phyloP scores from a whole-genome alignment of 2,329 filamentous ascomycete genomes.

The Huntiella moniliformis region DNA sequence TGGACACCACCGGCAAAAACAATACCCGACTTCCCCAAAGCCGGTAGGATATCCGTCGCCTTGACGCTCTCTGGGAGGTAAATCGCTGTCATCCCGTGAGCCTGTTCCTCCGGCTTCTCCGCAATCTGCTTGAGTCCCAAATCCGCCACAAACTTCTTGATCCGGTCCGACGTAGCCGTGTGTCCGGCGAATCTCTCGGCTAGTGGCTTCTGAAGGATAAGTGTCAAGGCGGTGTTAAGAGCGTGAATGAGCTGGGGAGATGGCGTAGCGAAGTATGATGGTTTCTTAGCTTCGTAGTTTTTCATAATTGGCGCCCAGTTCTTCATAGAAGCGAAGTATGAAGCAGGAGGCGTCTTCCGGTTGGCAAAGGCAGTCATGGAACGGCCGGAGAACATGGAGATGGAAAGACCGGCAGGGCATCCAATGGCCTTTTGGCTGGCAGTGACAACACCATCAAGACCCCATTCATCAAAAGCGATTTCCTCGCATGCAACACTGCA shows the following conservation, averaged over 20 bases:
- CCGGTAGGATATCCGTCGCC: slow-evolving; percentile 68
- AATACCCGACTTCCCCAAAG: slow-evolving; percentile 67
- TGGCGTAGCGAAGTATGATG: slow-evolving; percentile 94
- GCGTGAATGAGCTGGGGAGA: slow-evolving; percentile 87
- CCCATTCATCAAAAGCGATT: slow-evolving; percentile 90
- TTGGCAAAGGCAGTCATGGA: slow-evolving; percentile 66
- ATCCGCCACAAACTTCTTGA: slow-evolving; percentile 67
- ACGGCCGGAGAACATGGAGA: slow-evolving; percentile 79
- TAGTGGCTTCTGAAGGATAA: slow-evolving; percentile 67
- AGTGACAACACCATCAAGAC: slow-evolving; percentile 78
- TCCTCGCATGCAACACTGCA: slow-evolving; percentile 95
- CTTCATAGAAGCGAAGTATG: slow-evolving; percentile 92
- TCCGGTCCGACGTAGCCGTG: slow-evolving; percentile 56
- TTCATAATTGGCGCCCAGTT: slow-evolving; percentile 99
- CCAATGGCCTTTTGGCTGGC: slow-evolving; percentile 96
- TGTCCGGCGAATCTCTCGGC: slow-evolving; percentile 71
- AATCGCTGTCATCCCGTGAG: slow-evolving; percentile 95
- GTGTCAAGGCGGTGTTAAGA: slow-evolving; percentile 69
- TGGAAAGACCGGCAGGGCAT: slow-evolving; percentile 81
- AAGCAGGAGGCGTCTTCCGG: slow-evolving; percentile 62
- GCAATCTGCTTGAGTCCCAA: slow-evolving; percentile 80
- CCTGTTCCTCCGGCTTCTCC: slow-evolving; percentile 70
- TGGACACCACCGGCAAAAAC: slow-evolving; percentile 91
- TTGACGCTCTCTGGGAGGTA: slow-evolving; percentile 75
- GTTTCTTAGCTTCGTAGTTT: slow-evolving; percentile 95